Evolutionary conservation across 1,139 yeast genomes (phyloP).

Genomic region (Saccharomycopsis hybrid): DNA sequence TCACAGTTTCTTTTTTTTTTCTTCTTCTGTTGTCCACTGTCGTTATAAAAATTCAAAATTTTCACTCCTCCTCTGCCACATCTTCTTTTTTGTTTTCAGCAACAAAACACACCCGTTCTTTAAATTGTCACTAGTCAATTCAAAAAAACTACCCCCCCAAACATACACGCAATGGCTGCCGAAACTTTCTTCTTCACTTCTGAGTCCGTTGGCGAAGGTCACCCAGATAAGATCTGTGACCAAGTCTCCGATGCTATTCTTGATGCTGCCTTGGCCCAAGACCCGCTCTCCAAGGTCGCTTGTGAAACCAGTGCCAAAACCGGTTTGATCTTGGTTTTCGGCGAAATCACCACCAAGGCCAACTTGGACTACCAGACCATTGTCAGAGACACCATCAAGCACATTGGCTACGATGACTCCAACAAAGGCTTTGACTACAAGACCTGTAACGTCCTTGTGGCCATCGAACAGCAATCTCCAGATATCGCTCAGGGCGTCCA

Average conservation of each 20-base stretch:
- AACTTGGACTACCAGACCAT: conserved; percentile 92
- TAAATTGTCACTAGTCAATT: too few relatives aligned
- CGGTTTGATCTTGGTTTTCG: conserved; percentile 98
- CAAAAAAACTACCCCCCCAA: too few relatives aligned
- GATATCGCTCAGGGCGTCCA: conserved; percentile 99
- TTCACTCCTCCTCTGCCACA: too few relatives aligned
- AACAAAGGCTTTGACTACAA: conserved; percentile 98
- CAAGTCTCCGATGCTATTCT: conserved; percentile 98
- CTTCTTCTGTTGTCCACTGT: too few relatives aligned
- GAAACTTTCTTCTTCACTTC: conserved; percentile 78
- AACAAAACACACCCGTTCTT: too few relatives aligned
- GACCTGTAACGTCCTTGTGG: conserved; percentile 97
- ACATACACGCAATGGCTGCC: conserved; percentile 10
- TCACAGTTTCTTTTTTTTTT: too few relatives aligned
- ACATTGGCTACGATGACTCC: conserved; percentile 95
- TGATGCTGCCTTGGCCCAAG: conserved; percentile 94
- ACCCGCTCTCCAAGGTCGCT: conserved; percentile 97
- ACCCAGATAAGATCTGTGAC: conserved; percentile 99
- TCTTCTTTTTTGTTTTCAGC: too few relatives aligned
- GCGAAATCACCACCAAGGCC: conserved; percentile 98
- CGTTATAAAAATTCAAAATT: too few relatives aligned
- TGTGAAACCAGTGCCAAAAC: conserved; percentile 99
- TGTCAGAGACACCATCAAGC: conserved; percentile 96
- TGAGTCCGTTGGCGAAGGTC: conserved; percentile 98
- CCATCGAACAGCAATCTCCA: conserved; percentile 98